Conservation (phyloP, 225 moss, liverwort and hornwort species). For the Marchantia polymorpha region DNA sequence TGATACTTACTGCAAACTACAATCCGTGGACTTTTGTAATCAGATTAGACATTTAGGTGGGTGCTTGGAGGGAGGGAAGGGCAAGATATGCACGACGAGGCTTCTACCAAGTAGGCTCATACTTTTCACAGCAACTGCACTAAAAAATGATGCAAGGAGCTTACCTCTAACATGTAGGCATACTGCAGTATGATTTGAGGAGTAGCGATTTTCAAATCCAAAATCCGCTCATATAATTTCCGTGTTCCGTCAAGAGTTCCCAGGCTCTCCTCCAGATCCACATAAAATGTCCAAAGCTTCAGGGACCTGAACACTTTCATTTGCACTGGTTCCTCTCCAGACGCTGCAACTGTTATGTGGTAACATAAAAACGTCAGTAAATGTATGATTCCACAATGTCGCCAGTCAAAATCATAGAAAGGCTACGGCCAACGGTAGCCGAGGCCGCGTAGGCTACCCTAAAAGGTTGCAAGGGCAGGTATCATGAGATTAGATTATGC, state of each 20-base stretch:
- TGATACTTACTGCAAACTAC: too few relatives aligned
- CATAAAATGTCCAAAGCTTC: conserved; percentile 94
- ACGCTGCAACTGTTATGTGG: conserved; percentile 58
- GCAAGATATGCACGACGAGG: background rate
- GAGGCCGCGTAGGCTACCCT: too few relatives aligned
- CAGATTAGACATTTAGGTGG: too few relatives aligned
- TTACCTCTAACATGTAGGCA: conserved; percentile 85
- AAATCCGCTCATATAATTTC: conserved; percentile 81
- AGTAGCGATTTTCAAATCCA: conserved; percentile 90
- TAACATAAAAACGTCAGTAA: background rate
- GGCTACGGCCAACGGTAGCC: too few relatives aligned
- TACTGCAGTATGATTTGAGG: conserved; percentile 93
- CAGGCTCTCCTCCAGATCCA: conserved; percentile 90
- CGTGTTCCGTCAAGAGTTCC: conserved; percentile 77
- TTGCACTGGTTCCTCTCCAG: conserved; percentile 86
- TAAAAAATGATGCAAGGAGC: background rate
- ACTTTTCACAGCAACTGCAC: background rate
- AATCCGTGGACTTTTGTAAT: too few relatives aligned
- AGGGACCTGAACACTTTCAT: conserved; percentile 75
- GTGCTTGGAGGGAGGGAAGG: too few relatives aligned
- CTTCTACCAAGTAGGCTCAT: background rate
- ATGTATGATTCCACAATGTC: background rate
- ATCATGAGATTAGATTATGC: too few relatives aligned
- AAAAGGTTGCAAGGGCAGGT: too few relatives aligned
- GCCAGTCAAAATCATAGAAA: too few relatives aligned